Conservation (phyloP, 306 rosid species). For the cucumber (Cucumis sativus) region Cucumber_9930_V3 NC_026661.2:21098501-21099000, state of each 20-base stretch:
- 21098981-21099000: not conserved
- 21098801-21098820: not conserved
- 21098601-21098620: conserved; percentile 90
- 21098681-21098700: not conserved
- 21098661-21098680: not conserved
- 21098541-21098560: conserved; percentile 63
- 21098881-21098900: not conserved
- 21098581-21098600: conserved; percentile 73
- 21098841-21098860: not conserved
- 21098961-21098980: not conserved
- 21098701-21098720: not conserved
- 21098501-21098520: conserved; percentile 49
- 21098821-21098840: not conserved
- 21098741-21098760: not conserved
- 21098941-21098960: not conserved
- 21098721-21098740: not conserved
- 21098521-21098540: conserved; percentile 53
- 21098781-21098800: not conserved
- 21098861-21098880: not conserved
- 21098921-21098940: not conserved
- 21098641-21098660: conserved; percentile 98
- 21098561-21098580: conserved; percentile 75
- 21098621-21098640: conserved; percentile 99
- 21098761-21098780: not conserved
- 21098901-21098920: not conserved